Conservation (phyloP, 2,329 filamentous ascomycete genomes). For the Hortaea werneckii region DNA sequence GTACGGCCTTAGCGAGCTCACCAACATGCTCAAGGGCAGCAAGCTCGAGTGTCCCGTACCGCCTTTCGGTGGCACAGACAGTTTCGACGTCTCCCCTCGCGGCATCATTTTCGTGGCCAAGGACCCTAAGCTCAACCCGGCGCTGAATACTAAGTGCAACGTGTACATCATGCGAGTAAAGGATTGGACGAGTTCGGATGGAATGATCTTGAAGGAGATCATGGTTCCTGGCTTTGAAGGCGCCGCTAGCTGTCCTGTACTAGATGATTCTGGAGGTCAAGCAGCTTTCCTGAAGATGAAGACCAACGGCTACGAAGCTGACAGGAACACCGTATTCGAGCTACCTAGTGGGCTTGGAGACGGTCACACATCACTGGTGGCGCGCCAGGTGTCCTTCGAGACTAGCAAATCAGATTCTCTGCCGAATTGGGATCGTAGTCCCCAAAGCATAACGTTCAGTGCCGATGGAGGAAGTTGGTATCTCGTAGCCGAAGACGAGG, state of each 20-base stretch:
- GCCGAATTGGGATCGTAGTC: slow-evolving; percentile 44
- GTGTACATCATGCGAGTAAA: slow-evolving; percentile 62
- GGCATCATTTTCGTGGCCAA: slow-evolving; percentile 67
- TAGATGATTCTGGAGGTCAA: slow-evolving; percentile 61
- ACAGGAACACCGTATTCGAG: slow-evolving; percentile 60
- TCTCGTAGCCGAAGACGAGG: slow-evolving; percentile 63
- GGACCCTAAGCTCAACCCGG: slow-evolving; percentile 59
- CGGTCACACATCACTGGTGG: background rate
- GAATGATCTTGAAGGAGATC: slow-evolving; percentile 43
- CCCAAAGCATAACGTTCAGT: slow-evolving; percentile 41
- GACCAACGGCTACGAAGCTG: slow-evolving; percentile 66
- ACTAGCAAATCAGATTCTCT: background rate
- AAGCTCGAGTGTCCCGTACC: slow-evolving; percentile 57
- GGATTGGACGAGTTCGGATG: slow-evolving; percentile 46
- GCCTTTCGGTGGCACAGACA: slow-evolving; percentile 68
- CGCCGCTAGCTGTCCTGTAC: slow-evolving; percentile 57
- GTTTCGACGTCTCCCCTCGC: slow-evolving; percentile 62
- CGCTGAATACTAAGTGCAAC: slow-evolving; percentile 70
- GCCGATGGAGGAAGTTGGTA: slow-evolving; percentile 52
- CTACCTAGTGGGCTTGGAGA: background rate
- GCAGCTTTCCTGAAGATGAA: slow-evolving; percentile 74
- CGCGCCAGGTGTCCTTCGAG: background rate
- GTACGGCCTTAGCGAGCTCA: slow-evolving; percentile 37
- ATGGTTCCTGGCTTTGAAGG: slow-evolving; percentile 52
- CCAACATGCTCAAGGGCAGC: slow-evolving; percentile 54